phyloP scores from a whole-genome alignment of 306 rosid genomes.

The Delonix regia region DNA sequence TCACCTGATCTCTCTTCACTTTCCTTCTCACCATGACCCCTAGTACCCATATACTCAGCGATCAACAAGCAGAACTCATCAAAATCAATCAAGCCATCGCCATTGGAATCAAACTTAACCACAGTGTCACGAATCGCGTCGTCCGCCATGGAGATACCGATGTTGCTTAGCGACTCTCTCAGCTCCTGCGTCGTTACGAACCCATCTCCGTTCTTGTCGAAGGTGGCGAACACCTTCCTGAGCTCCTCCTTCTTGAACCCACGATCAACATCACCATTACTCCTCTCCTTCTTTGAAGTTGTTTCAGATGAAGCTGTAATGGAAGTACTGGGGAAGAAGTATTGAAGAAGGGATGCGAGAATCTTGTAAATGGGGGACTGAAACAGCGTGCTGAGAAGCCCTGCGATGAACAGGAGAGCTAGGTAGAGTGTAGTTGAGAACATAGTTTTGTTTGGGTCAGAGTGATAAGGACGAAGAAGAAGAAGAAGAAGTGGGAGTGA shows the following conservation, averaged over 20 bases:
- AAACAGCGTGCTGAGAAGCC: conserved; percentile 53
- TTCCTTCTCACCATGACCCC: neutral
- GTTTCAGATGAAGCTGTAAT: neutral
- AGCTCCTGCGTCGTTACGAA: conserved; percentile 74
- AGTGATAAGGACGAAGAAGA: conserved; percentile 36
- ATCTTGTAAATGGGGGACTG: conserved; percentile 56
- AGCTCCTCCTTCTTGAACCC: conserved; percentile 41
- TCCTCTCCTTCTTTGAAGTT: conserved; percentile 10
- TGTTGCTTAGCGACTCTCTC: conserved; percentile 64
- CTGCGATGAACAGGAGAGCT: conserved; percentile 64
- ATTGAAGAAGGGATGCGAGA: conserved; percentile 40
- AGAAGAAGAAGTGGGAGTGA: conserved; percentile 5
- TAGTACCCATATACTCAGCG: conserved; percentile 44
- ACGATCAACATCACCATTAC: no score
- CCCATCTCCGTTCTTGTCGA: conserved; percentile 82
- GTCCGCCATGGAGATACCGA: conserved; percentile 61
- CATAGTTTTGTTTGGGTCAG: conserved; percentile 41
- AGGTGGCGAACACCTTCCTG: conserved; percentile 58
- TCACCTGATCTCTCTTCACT: neutral
- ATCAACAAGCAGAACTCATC: conserved; percentile 70
- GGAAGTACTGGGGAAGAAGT: conserved; percentile 18
- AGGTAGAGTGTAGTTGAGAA: conserved; percentile 48
- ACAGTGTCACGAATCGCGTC: conserved; percentile 67
- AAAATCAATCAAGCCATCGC: conserved; percentile 83
- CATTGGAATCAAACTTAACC: conserved; percentile 65